Percentiles rank a stretch among this genome's conserved stretches.
These are phyloP conservation scores for Priceomyces castillae DNA, from an alignment of 805 yeast genomes.

Conservation along the genomic window DNA sequence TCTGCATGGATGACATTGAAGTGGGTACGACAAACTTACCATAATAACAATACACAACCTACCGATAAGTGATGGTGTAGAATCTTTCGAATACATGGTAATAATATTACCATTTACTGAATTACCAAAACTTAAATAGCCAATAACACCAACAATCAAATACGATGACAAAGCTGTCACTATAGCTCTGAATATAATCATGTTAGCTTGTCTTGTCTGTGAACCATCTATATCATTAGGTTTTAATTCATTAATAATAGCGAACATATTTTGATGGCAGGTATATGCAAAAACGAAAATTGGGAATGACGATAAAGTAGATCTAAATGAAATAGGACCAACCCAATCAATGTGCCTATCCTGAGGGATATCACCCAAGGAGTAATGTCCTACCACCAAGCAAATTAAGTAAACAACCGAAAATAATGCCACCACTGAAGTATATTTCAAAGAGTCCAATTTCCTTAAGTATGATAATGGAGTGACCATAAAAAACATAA, in stretches of 20 bases:
- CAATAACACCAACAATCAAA: constrained; percentile 60
- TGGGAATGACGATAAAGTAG: constrained; percentile 60
- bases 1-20: constrained; percentile 80
- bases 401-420: constrained; percentile 63
- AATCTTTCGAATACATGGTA: constrained; percentile 58
- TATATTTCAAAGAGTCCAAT: constrained; percentile 66
- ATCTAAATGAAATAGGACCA: constrained; percentile 41
- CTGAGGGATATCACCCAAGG: constrained; percentile 23
- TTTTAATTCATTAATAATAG: constrained; percentile 66
- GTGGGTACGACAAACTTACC: constrained; percentile 75
- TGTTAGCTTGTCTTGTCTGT: constrained; percentile 46
- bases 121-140: constrained; percentile 74
- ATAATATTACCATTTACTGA: constrained; percentile 64
- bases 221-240: constrained; percentile 35
- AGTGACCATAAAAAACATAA: constrained; percentile 50
- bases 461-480: constrained; percentile 63
- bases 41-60: constrained; percentile 62
- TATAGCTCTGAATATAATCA: constrained; percentile 53
- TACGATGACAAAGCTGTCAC: constrained; percentile 56
- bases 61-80: constrained; percentile 50
- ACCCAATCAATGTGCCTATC: constrained; percentile 23
- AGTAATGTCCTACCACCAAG: constrained; percentile 51
- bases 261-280: constrained; percentile 78
- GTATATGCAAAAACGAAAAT: constrained; percentile 78
- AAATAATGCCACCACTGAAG: constrained; percentile 65